Evolutionary conservation across 2,329 filamentous ascomycete genomes (phyloP).

Genomic region (Neonectria hederae): DNA sequence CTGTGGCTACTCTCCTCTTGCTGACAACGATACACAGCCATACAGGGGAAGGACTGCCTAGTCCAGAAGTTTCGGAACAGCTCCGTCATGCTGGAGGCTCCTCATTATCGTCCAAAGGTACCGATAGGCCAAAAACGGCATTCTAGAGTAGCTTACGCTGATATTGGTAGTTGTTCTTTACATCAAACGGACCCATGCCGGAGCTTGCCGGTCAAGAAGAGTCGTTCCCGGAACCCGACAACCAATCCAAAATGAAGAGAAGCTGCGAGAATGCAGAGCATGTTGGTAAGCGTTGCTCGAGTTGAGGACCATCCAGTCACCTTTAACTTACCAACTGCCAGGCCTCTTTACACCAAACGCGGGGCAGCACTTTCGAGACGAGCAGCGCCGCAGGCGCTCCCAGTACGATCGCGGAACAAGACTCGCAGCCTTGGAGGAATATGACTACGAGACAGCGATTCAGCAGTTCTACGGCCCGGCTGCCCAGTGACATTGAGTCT

Average conservation of each 20-base stretch:
- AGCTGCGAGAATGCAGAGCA: slow-evolving; percentile 88
- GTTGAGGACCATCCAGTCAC: neutral
- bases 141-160: neutral
- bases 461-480: slow-evolving; percentile 49
- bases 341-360: slow-evolving; percentile 84
- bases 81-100: slow-evolving; percentile 89
- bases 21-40: slow-evolving; percentile 64
- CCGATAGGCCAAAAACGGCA: neutral
- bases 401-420: slow-evolving; percentile 85
- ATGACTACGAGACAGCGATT: slow-evolving; percentile 59
- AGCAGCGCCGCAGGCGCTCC: slow-evolving; percentile 79
- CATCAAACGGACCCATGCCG: slow-evolving; percentile 57
- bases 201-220: slow-evolving; percentile 75
- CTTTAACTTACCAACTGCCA: slow-evolving; percentile 44
- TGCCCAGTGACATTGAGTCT: slow-evolving; percentile 22
- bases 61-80: slow-evolving; percentile 97
- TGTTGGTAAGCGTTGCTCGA: slow-evolving; percentile 67
- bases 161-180: slow-evolving; percentile 59
- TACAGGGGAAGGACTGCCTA: slow-evolving; percentile 90
- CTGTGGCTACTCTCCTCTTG: neutral
- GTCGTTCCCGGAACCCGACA: slow-evolving; percentile 80
- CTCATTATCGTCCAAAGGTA: slow-evolving; percentile 86
- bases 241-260: slow-evolving; percentile 85
- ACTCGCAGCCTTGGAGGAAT: slow-evolving; percentile 73
- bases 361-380: slow-evolving; percentile 76